Base-by-base conservation (phyloP, 163 green algal genomes). In the Chlorella variabilis region DNA sequence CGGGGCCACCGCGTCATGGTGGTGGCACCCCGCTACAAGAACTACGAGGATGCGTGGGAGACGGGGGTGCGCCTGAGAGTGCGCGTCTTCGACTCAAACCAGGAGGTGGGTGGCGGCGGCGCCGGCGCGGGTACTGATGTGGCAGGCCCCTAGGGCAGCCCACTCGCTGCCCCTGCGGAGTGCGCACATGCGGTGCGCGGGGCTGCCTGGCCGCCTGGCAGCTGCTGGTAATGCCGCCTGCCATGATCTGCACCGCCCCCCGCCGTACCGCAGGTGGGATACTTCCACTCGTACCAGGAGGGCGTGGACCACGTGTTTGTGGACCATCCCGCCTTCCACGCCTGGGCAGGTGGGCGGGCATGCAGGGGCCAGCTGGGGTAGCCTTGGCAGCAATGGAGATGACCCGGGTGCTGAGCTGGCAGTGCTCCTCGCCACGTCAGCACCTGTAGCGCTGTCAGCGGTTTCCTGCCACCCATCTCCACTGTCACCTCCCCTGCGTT, bases 241-340 rank as follows among this genome's bases (percentile, higher is more conserved):
- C 29, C 45, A 54, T 54, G 11, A 54, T 23, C 45, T 54, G 45
- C 45, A 54, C 45, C 11, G 45, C 45, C 45, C 15, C 11, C 45
- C 15, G 45, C 45, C 45, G 11, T 15, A 23, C 45, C 45, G 54
- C 38, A 79, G 71, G 73, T 99, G 18, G 91, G 92, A 59, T 98
- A 96, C 87, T 98, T 96, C 87, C 95, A 98, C 71, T 71, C 86
- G 1, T 96, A 89, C 85, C 86, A 92, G 18, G 93, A 99, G 75
- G 94, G 93, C 34, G 97, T 97, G 36, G 96, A 99, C 87, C 96
- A 93, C 63, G 90, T 99, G 8, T 99, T 99, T 77, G 86, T 99
- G 33, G 96, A 99, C 89, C 93, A 98, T 85, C 84, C 91, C 23
- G 86, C 76, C 54, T 99, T 94, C 93, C 90, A 95, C 66, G 61